Conservation (phyloP, 768 basidiomycete species). For the Xerocomellus intermedius region DNA sequence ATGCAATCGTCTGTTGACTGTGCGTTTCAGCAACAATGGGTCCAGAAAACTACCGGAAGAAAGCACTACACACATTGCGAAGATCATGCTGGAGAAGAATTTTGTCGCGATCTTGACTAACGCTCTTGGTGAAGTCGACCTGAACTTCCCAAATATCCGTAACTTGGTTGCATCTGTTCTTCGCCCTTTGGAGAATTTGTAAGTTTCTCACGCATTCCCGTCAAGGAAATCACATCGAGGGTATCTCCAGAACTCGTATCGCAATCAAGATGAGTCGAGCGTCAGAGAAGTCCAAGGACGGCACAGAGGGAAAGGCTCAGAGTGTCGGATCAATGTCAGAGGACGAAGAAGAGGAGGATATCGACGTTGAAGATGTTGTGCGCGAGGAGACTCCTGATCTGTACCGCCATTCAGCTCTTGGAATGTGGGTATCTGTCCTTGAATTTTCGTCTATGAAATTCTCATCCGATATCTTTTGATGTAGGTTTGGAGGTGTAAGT, state of each 20-base stretch:
- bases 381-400: slow-evolving; percentile 89
- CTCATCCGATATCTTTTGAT: slow-evolving; percentile 8
- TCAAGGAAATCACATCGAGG: slow-evolving; percentile 1
- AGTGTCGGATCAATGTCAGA: slow-evolving; percentile 43
- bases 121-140: slow-evolving; percentile 87
- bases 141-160: slow-evolving; percentile 92
- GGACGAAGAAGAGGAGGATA: slow-evolving; percentile 54
- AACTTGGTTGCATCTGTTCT: slow-evolving; percentile 84
- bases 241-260: slow-evolving; percentile 70
- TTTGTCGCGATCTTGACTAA: slow-evolving; percentile 87
- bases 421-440: slow-evolving; percentile 59
- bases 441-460: neutral
- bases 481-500: slow-evolving; percentile 77
- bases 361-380: slow-evolving; percentile 51
- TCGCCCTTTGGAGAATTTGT: slow-evolving; percentile 88
- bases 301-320: slow-evolving; percentile 44
- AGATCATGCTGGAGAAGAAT: slow-evolving; percentile 98
- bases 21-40: slow-evolving; percentile 59
- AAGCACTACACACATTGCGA: slow-evolving; percentile 87
- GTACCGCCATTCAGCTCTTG: slow-evolving; percentile 94
- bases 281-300: slow-evolving; percentile 62
- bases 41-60: slow-evolving; percentile 59
- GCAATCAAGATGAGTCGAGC: slow-evolving; percentile 97
- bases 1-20: slow-evolving; percentile 82
- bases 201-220: slow-evolving; percentile 31